phyloP scores from a whole-genome alignment of 495 filamentous ascomycete species.

The Geoglossum glabrum region DNA sequence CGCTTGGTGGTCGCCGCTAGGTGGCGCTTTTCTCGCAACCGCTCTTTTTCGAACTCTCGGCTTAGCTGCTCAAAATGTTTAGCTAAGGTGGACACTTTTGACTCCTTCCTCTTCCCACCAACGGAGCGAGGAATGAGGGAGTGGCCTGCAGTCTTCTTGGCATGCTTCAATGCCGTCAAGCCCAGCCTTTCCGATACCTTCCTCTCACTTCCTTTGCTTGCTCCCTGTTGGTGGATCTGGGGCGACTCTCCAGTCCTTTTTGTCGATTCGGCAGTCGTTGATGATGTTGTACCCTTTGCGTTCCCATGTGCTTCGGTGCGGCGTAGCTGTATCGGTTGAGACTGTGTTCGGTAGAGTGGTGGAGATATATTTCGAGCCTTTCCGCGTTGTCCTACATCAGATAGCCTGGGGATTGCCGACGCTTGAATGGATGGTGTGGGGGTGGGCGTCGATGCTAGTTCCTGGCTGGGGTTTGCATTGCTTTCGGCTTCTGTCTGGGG shows the following conservation, averaged over 20 bases:
- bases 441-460: neutral
- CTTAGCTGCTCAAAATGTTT: conserved; percentile 94
- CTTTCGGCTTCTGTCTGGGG: neutral
- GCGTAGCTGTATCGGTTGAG: conserved; percentile 5
- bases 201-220: conserved; percentile 30
- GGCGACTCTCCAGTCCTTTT: neutral
- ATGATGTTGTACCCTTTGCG: conserved; percentile 1
- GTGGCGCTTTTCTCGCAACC: conserved; percentile 64
- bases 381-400: conserved; percentile 20
- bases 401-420: conserved; percentile 32
- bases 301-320: neutral
- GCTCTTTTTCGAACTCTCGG: conserved; percentile 89
- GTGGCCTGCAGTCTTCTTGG: conserved; percentile 35
- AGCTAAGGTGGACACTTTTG: conserved; percentile 69
- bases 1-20: conserved; percentile 62
- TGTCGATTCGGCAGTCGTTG: neutral
- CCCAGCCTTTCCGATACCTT: conserved; percentile 49
- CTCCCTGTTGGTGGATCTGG: neutral
- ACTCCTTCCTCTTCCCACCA: conserved; percentile 38
- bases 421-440: conserved; percentile 5
- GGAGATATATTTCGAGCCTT: conserved; percentile 8
- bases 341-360: conserved; percentile 7
- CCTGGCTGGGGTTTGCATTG: neutral
- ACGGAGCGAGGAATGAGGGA: conserved; percentile 84
- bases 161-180: conserved; percentile 35